Evolutionary conservation across 768 basidiomycete species (phyloP).

Genomic region (Tricholoma flavovirens): DNA sequence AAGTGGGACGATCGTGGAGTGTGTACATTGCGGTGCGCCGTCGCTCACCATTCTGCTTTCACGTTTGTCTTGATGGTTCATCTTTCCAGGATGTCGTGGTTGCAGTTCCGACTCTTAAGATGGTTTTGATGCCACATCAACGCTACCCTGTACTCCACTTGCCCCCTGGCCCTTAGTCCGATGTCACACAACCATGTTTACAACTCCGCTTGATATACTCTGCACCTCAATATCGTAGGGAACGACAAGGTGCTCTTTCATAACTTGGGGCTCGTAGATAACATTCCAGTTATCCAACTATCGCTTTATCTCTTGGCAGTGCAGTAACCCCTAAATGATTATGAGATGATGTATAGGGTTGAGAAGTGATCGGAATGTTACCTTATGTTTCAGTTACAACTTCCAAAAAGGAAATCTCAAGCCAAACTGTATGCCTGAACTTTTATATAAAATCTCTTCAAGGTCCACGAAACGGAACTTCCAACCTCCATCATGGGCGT

Average conservation of each 20-base stretch:
- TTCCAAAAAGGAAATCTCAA: not conserved
- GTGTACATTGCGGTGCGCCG: slow-evolving; percentile 89
- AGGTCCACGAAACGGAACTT: not conserved
- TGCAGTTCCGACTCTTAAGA: slow-evolving; percentile 81
- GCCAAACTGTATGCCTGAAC: not conserved
- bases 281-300: too few species aligned
- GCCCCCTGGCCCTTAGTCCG: not conserved
- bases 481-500: slow-evolving; percentile 33
- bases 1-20: slow-evolving; percentile 88
- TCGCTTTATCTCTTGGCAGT: too few species aligned
- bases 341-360: too few species aligned
- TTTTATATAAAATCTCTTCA: not conserved
- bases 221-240: too few species aligned
- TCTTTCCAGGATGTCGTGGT: slow-evolving; percentile 69
- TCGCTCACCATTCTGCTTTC: slow-evolving; percentile 2
- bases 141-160: not conserved
- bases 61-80: slow-evolving; percentile 6
- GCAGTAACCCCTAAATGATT: too few species aligned
- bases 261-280: too few species aligned
- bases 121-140: slow-evolving; percentile 17
- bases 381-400: not conserved
- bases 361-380: not conserved
- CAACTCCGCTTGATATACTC: too few species aligned
- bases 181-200: too few species aligned
- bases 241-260: too few species aligned